Base-by-base conservation (phyloP, 768 basidiomycete genomes). In the Leccinum variicolor region DNA sequence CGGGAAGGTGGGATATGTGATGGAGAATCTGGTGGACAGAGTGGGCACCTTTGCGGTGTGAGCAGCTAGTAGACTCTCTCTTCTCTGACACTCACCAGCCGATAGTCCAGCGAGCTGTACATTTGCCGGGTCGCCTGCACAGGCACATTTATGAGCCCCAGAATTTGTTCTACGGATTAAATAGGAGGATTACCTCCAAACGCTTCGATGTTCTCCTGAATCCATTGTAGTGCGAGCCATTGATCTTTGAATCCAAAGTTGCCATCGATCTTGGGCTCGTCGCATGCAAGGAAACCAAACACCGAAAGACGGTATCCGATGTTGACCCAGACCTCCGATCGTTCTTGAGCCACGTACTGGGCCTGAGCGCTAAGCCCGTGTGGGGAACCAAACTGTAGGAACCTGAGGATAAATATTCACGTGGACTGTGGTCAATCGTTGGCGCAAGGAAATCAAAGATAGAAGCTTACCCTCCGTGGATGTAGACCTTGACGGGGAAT, bases 201-300 rank as follows among this genome's bases (percentile, higher is more conserved):
- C 0, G 74, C 73, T 39, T 69, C 69, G 21, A 92, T 89, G 62
- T 91, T 88, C 17, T 80, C 80, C 48, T 76, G 81, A 25, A 91
- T 74, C 89, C 89, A 91, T 62, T 81, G 74, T n/a, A 91, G 65
- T 1, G 84, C 89, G 19, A 88, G 65, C 89, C 89, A 91, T 64
- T 89, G 88, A 64, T 92, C 90, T 70, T 90, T 91, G 75, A 92
- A 92, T 1, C 90, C 89, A 67, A 86, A 92, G 64, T 92, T 92
- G 3, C 90, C 90, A 15, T 76, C 75, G 48, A 92, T 67, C 43
- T 72, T 66, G 13, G 87, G 87, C 57, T 81, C 69, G 47, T 87
- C 84, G 61, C 79, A 80, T 0, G 87, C 89, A 21, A 92, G 73
- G 65, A 90, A 92, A 0, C 90, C 90, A 63, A 91, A 87, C 1